Evolutionary conservation across 805 yeast species (phyloP), one percentile per base, ranked within the genome.

Genomic region (Blastobotrys peoriensis): DNA sequence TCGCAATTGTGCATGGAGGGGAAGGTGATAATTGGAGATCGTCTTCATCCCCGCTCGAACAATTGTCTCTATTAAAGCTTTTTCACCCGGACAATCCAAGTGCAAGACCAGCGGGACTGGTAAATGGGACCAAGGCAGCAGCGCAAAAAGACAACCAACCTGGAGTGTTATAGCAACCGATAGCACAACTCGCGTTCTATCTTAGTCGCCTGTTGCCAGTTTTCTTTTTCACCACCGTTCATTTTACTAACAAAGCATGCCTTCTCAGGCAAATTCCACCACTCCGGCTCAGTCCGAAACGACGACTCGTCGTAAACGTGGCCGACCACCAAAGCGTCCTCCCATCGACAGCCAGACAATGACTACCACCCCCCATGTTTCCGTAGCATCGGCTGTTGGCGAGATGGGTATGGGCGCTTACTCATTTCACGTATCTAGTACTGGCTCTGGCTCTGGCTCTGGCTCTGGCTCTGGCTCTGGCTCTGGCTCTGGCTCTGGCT

Each of bases 271-370:
- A n/a, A n/a, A n/a, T n/a, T n/a, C n/a, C n/a, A n/a, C n/a, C n/a
- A n/a, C n/a, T n/a, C n/a, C n/a, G n/a, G n/a, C n/a, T n/a, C 30
- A 25, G 30, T 13, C 30, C 13, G 30, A 25, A 25, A 25, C 8
- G 10, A 25, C 30, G 8, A 8, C 30, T 25, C 30, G 30, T 25
- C 30, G 46, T 15, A 52, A 42, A 41, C 38, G 51, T 13, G 56
- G 56, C 33, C 36, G 56, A 10, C 56, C 56, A 5, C 54, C 56
- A 25, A 52, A 52, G 44, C 45, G 43, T 23, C 35, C 48, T 19
- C 56, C 50, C 8, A 51, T 52, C 38, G 54, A 48, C 40, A 52
- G 49, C 20, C 51, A 50, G 38, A 44, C 47, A 33, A 49, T 51
- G 52, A 21, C 41, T 10, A 46, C 53, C 17, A 41, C 44, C n/a